These are phyloP conservation scores for Penicillium janthinellum DNA, from an alignment of 2,329 filamentous ascomycete genomes.

Conservation along the genomic window DNA sequence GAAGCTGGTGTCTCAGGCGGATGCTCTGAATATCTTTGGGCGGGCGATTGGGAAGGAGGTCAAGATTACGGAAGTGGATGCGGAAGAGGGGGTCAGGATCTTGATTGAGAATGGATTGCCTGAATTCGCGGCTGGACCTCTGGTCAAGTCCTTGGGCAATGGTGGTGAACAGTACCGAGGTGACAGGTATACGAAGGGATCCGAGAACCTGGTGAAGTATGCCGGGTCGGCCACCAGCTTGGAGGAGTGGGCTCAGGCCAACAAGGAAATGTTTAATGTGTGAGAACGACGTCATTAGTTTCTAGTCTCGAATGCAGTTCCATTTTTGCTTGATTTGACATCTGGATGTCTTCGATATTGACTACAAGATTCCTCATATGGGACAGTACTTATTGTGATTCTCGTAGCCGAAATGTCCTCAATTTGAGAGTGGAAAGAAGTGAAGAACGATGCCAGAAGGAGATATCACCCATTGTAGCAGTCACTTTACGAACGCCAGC, in stretches of 20 bases:
- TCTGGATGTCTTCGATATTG: background rate
- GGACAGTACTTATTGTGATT: too few relatives aligned
- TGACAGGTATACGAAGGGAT: background rate
- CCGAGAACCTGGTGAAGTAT: background rate
- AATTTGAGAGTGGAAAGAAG: too few relatives aligned
- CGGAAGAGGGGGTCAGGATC: conserved; percentile 20
- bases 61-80: conserved; percentile 21
- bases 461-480: background rate
- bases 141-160: background rate
- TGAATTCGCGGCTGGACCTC: background rate
- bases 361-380: too few relatives aligned
- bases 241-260: conserved; percentile 37
- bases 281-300: background rate
- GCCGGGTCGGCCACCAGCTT: conserved; percentile 21
- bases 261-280: conserved; percentile 28
- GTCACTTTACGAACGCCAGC: background rate
- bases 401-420: too few relatives aligned
- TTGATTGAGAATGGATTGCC: conserved; percentile 15
- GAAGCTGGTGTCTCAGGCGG: conserved; percentile 32
- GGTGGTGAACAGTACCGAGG: background rate
- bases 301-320: background rate
- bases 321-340: background rate
- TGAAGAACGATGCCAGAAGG: background rate
- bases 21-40: conserved; percentile 34
- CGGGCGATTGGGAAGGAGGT: conserved; percentile 38